Conservation (phyloP, 176 grass and related monocot species). For the Pontederia crassipes region DNA sequence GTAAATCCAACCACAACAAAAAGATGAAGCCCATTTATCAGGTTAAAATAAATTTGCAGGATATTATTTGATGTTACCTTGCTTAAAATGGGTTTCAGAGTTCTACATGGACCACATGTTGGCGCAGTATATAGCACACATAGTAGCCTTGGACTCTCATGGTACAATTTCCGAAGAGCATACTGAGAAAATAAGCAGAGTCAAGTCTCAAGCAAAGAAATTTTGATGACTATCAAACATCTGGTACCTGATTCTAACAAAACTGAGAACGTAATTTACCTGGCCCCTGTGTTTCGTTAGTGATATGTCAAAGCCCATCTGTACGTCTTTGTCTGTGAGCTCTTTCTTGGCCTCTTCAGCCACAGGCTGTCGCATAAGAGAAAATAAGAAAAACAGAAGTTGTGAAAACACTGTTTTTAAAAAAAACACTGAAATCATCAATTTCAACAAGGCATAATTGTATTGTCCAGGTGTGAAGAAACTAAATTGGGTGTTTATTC, state of each 20-base stretch:
- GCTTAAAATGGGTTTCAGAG: constrained; percentile 92
- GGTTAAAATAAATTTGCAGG: neutral
- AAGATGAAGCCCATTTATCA: neutral
- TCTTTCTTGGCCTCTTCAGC: constrained; percentile 69
- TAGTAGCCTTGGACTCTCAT: constrained; percentile 75
- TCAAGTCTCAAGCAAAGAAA: neutral
- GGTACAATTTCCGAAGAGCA: constrained; percentile 85
- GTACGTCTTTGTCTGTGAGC: constrained; percentile 54
- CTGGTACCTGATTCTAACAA: neutral
- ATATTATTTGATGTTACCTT: constrained; percentile 44
- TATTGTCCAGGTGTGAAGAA: no score
- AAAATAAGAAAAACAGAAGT: constrained; percentile 11
- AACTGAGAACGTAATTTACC: constrained; percentile 33
- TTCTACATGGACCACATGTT: constrained; percentile 97
- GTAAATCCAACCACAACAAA: neutral
- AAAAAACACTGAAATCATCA: neutral
- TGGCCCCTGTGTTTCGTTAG: constrained; percentile 77
- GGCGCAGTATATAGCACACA: constrained; percentile 95
- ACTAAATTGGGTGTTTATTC: no score
- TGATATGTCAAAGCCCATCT: constrained; percentile 92
- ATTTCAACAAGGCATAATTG: neutral
- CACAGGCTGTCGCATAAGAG: constrained; percentile 48
- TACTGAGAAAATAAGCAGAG: constrained; percentile 51
- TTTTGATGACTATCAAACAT: neutral
- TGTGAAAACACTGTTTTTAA: constrained; percentile 2